A percentile compares a stretch with the other conserved stretches of the same genome.
phyloP scores from a whole-genome alignment of 768 basidiomycete genomes.

The Floccularia luteovirens region DNA sequence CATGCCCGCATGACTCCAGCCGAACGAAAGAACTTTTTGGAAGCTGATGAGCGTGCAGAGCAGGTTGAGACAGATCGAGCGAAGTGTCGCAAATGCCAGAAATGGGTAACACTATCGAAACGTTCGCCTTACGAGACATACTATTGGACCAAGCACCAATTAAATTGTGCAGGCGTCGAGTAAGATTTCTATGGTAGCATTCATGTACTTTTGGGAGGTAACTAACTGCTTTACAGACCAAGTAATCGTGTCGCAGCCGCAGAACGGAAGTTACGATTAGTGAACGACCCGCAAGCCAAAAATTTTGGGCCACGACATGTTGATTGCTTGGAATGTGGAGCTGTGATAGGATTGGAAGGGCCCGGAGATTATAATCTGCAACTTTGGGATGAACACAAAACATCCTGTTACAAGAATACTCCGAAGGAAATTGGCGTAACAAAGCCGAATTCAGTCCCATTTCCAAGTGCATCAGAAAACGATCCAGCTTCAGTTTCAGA shows the following conservation, averaged over 20 bases:
- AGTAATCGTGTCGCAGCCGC: constrained; percentile 53
- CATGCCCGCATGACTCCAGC: constrained; percentile 7
- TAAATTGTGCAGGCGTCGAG: constrained; percentile 35
- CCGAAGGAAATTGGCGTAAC: not conserved
- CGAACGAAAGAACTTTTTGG: constrained; percentile 44
- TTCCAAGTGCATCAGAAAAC: constrained; percentile 1
- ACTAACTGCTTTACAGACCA: constrained; percentile 26
- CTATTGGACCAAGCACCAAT: constrained; percentile 51
- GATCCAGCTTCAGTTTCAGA: constrained; percentile 27
- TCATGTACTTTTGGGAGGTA: not conserved
- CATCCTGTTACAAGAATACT: constrained; percentile 28
- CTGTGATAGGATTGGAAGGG: constrained; percentile 34
- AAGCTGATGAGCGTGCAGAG: constrained; percentile 43
- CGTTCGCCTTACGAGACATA: constrained; percentile 29
- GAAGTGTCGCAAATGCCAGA: constrained; percentile 53
- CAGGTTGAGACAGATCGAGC: constrained; percentile 43
- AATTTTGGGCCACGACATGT: constrained; percentile 35
- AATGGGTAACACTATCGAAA: constrained; percentile 50
- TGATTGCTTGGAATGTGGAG: constrained; percentile 44
- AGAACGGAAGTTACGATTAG: constrained; percentile 51
- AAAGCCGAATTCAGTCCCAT: constrained; percentile 5
- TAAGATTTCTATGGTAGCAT: constrained; percentile 17
- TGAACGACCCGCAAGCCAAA: constrained; percentile 60
- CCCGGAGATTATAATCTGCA: constrained; percentile 52
- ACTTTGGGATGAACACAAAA: constrained; percentile 60